Evolutionary conservation across 352 stramenopile genomes (phyloP).

Genomic region (Phytophthora lateralis): DNA sequence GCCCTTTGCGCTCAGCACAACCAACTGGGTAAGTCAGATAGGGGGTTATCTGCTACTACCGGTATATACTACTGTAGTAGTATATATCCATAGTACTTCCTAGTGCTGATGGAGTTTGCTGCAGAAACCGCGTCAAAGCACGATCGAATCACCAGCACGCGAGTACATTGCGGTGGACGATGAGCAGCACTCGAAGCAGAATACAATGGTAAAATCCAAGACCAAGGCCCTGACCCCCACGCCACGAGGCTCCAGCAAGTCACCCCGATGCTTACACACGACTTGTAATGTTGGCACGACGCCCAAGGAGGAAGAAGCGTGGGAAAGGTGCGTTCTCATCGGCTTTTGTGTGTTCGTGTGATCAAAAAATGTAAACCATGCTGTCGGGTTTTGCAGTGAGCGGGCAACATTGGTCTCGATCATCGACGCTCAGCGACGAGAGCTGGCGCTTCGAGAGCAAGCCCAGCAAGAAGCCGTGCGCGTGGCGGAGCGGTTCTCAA

Average conservation of each 20-base stretch:
- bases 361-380: not conserved
- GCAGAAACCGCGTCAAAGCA: conserved; percentile 36
- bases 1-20: conserved; percentile 69
- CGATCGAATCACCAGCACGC: conserved; percentile 19
- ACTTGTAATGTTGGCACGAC: conserved; percentile 9
- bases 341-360: not conserved
- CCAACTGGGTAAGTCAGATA: conserved; percentile 46
- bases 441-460: conserved; percentile 58
- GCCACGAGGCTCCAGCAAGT: conserved; percentile 13
- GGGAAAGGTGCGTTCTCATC: conserved; percentile 42
- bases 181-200: conserved; percentile 3
- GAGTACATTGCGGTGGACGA: conserved; percentile 8
- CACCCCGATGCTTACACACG: conserved; percentile 11
- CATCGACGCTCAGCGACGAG: conserved; percentile 64
- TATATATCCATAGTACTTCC: too few species aligned
- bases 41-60: not conserved
- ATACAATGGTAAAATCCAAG: conserved; percentile 16
- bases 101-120: not conserved
- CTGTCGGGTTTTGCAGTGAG: conserved; percentile 38
- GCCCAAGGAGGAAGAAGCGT: conserved; percentile 37
- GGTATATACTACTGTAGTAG: too few species aligned
- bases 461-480: conserved; percentile 58
- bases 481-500: conserved; percentile 62
- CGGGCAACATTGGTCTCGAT: conserved; percentile 56
- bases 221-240: conserved; percentile 12